phyloP scores from a whole-genome alignment of 176 grass and related monocot genomes.

The Aegilops umbellulata region DNA sequence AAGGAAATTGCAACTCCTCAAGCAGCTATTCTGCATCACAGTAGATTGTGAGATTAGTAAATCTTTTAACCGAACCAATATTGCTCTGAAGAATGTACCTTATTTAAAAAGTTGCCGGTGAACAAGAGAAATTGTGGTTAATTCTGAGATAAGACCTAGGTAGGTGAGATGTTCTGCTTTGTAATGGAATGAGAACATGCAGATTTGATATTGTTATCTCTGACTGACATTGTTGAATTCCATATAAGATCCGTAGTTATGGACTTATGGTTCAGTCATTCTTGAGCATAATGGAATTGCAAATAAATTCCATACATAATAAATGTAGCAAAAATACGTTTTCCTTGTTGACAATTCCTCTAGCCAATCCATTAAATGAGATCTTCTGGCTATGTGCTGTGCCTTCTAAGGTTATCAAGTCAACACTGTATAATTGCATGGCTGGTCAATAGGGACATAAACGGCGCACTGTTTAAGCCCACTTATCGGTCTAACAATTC shows the following conservation, averaged over 20 bases:
- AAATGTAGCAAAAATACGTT: background rate
- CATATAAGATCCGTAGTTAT: background rate
- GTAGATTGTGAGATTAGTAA: slow-evolving; percentile 4
- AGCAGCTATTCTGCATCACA: background rate
- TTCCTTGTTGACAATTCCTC: background rate
- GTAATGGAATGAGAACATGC: background rate
- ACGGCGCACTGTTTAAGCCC: too few relatives aligned
- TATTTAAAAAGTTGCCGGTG: background rate
- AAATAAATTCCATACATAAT: background rate
- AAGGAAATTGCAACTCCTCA: background rate
- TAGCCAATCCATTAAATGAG: background rate
- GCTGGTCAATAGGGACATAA: background rate
- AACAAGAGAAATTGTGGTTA: background rate
- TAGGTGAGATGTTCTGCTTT: background rate
- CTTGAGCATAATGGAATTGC: background rate
- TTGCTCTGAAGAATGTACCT: background rate
- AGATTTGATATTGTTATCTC: slow-evolving; percentile 4
- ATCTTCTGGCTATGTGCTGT: background rate
- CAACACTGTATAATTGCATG: background rate
- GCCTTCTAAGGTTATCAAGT: background rate
- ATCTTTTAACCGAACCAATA: slow-evolving; percentile 1
- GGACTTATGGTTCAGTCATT: background rate
- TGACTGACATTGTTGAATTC: background rate
- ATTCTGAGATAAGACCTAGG: background rate
- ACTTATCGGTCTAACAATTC: too few relatives aligned